Evolutionary conservation across 176 grass and related monocot genomes (phyloP).

Genomic region (Triticum turgidum): DNA sequence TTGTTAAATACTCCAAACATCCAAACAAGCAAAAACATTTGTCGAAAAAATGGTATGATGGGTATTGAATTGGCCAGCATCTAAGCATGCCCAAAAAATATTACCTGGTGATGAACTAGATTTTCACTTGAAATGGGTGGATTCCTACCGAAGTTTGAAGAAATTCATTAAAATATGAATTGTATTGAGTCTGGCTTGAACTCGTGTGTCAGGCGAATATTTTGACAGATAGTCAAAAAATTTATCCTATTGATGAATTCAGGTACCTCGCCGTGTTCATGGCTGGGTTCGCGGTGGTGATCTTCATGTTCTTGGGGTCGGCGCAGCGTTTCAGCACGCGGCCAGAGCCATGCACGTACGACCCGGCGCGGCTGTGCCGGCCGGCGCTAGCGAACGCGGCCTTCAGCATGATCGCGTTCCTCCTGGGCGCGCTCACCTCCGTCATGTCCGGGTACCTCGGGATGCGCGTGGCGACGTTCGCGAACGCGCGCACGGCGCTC

Average conservation of each 20-base stretch:
- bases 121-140: no score
- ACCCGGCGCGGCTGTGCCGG: background rate
- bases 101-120: no score
- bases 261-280: conserved; percentile 51
- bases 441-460: background rate
- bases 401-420: background rate
- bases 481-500: background rate
- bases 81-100: no score
- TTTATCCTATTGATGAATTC: conserved; percentile 39
- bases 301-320: conserved; percentile 11
- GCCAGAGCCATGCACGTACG: background rate
- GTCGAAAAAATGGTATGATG: no score
- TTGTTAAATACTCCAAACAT: no score
- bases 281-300: background rate
- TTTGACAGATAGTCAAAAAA: no score
- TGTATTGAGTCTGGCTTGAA: background rate
- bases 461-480: conserved; percentile 8
- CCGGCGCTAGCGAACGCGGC: background rate
- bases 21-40: no score
- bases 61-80: no score
- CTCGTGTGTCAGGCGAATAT: background rate
- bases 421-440: conserved; percentile 12
- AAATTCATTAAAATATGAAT: background rate
- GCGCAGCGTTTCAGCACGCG: conserved; percentile 3
- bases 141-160: no score